Percentiles rank a stretch among this genome's conserved stretches.
Conservation (phyloP, 345 rosid species). For the Firmiana major region DNA sequence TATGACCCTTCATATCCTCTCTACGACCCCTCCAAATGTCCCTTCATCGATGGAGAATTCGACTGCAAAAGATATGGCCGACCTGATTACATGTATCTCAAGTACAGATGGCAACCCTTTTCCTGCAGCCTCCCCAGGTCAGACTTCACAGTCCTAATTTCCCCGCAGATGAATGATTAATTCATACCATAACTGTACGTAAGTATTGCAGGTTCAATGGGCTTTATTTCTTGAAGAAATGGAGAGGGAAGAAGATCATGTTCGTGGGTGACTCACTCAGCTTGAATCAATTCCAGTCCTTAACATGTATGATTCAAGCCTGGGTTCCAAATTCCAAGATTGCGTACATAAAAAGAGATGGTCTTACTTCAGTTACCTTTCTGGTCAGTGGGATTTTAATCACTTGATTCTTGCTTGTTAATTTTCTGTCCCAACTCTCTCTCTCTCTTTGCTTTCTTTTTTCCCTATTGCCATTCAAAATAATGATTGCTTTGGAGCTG, state of each 20-base stretch:
- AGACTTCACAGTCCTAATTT: not conserved
- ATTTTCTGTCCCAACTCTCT: not conserved
- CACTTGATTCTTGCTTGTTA: not conserved
- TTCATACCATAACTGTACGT: no score
- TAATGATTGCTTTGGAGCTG: not conserved
- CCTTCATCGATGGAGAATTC: constrained; percentile 56
- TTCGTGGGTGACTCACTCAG: constrained; percentile 97
- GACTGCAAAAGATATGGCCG: constrained; percentile 58
- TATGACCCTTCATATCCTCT: constrained; percentile 51
- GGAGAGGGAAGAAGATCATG: constrained; percentile 95
- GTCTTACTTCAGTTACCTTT: constrained; percentile 60
- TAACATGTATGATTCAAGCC: constrained; percentile 64
- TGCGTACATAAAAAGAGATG: constrained; percentile 36
- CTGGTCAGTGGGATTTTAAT: constrained; percentile 30
- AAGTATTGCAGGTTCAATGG: constrained; percentile 92
- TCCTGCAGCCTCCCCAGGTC: constrained; percentile 54
- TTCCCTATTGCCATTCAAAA: not conserved
- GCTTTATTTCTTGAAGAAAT: constrained; percentile 58
- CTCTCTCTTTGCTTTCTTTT: not conserved
- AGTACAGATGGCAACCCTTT: constrained; percentile 66
- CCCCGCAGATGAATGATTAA: not conserved
- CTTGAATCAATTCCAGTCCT: constrained; percentile 74
- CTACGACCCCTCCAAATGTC: constrained; percentile 43
- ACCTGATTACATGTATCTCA: constrained; percentile 43
- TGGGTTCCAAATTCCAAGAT: constrained; percentile 65